Evolutionary conservation across 371 early-diverging fungal genomes (phyloP).

Genomic region (Mucor piriformis): DNA sequence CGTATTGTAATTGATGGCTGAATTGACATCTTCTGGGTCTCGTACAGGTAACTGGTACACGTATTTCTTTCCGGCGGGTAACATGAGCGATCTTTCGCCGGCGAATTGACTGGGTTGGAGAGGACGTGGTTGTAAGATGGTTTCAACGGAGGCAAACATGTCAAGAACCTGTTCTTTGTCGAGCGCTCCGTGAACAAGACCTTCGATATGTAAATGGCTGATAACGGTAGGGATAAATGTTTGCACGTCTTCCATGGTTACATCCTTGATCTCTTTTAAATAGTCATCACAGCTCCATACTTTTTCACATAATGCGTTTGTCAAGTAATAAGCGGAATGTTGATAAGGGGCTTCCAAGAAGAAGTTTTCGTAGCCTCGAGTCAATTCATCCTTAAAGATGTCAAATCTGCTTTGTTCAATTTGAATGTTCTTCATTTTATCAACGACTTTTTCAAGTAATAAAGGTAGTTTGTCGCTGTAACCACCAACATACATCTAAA

Average conservation of each 20-base stretch:
- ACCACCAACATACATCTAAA: constrained; percentile 67
- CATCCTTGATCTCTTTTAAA: constrained; percentile 49
- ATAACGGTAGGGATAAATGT: constrained; percentile 69
- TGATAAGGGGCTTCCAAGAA: constrained; percentile 72
- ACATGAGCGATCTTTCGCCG: constrained; percentile 58
- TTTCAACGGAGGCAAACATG: constrained; percentile 57
- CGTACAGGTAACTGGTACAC: constrained; percentile 62
- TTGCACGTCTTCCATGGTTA: constrained; percentile 71
- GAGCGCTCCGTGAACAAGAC: constrained; percentile 85
- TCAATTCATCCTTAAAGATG: constrained; percentile 71
- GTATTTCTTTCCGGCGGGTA: constrained; percentile 55
- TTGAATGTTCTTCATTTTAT: constrained; percentile 63
- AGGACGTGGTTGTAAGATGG: constrained; percentile 55
- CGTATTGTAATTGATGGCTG: constrained; percentile 80
- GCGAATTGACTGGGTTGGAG: constrained; percentile 65
- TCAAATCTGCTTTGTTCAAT: constrained; percentile 72
- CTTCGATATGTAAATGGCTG: constrained; percentile 72
- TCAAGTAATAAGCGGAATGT: constrained; percentile 75
- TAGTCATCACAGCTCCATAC: constrained; percentile 84
- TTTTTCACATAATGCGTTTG: constrained; percentile 68
- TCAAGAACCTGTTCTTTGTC: constrained; percentile 59
- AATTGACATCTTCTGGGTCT: constrained; percentile 79
- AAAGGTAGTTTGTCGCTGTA: constrained; percentile 83
- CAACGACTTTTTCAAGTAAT: constrained; percentile 70
- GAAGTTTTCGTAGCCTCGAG: constrained; percentile 69